These are phyloP conservation scores for Theileria orientalis DNA, from an alignment of 169 alveolate genomes.

Conservation along the genomic window DNA sequence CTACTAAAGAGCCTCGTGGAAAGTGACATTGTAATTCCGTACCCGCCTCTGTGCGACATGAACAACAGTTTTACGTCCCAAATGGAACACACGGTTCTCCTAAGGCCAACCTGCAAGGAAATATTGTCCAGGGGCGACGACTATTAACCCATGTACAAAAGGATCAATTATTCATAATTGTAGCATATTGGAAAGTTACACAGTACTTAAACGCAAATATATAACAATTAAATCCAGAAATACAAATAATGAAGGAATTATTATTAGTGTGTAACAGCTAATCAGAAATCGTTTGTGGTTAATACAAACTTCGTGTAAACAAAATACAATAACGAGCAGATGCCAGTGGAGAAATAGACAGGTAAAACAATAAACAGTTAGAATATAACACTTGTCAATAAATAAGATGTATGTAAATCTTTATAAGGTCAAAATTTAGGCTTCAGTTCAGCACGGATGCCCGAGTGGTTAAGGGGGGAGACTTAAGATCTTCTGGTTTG, in stretches of 20 bases:
- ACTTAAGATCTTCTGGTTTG: constrained; percentile 94
- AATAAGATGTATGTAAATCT: not conserved
- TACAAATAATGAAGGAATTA: no score
- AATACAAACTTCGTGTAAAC: no score
- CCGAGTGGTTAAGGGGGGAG: constrained; percentile 98
- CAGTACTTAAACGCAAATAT: not conserved
- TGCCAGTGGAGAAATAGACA: no score
- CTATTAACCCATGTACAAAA: constrained; percentile 73
- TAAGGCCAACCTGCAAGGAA: constrained; percentile 98
- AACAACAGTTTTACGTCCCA: constrained; percentile 96
- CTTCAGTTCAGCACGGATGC: constrained; percentile 85
- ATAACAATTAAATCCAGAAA: not conserved
- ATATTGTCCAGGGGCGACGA: constrained; percentile 98
- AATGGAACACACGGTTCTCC: constrained; percentile 98
- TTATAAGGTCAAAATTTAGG: constrained; percentile 3
- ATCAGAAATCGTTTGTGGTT: no score
- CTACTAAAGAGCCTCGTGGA: constrained; percentile 93
- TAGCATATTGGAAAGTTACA: no score
- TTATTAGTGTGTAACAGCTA: no score
- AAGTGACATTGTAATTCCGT: constrained; percentile 94
- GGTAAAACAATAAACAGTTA: no score
- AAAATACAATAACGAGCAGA: no score
- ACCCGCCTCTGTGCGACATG: constrained; percentile 98
- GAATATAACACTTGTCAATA: no score
- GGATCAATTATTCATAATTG: not conserved